Percentiles rank a stretch among this genome's conserved stretches.
phyloP scores from a whole-genome alignment of 805 yeast species.

The Zygosaccharomyces lentus region DNA sequence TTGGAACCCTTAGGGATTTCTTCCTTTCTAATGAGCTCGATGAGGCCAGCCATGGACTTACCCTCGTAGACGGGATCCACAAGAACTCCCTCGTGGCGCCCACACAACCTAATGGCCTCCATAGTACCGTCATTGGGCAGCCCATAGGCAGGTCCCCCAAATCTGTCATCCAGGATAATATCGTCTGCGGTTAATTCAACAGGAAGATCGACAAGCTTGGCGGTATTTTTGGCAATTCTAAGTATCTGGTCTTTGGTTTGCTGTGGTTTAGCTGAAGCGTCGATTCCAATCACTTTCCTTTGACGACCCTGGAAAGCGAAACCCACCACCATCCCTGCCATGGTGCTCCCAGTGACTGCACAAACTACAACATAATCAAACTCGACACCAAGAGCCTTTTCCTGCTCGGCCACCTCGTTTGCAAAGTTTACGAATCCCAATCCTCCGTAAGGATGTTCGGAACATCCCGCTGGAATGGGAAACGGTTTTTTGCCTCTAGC shows the following conservation, averaged over 20 bases:
- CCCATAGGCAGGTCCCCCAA: slow-evolving; percentile 36
- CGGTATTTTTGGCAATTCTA: slow-evolving; percentile 35
- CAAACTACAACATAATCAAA: slow-evolving; percentile 37
- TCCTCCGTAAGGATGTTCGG: slow-evolving; percentile 38
- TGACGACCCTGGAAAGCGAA: slow-evolving; percentile 37
- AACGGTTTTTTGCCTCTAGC: slow-evolving; percentile 35
- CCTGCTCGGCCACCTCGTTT: slow-evolving; percentile 35
- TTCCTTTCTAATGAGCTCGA: slow-evolving; percentile 26
- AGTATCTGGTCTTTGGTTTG: slow-evolving; percentile 35
- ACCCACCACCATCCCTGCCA: slow-evolving; percentile 36
- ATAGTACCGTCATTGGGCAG: slow-evolving; percentile 37
- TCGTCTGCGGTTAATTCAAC: slow-evolving; percentile 25
- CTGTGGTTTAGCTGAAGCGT: slow-evolving; percentile 37
- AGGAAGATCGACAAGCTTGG: slow-evolving; percentile 32
- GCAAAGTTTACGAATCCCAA: slow-evolving; percentile 38
- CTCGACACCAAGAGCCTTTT: slow-evolving; percentile 33
- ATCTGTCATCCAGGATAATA: slow-evolving; percentile 32
- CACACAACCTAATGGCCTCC: slow-evolving; percentile 37
- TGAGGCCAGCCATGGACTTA: slow-evolving; percentile 36
- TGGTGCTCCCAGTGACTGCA: slow-evolving; percentile 32
- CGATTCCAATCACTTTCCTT: slow-evolving; percentile 32
- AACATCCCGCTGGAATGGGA: slow-evolving; percentile 39
- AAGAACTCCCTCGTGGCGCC: slow-evolving; percentile 35
- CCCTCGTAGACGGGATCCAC: slow-evolving; percentile 39
- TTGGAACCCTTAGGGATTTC: slow-evolving; percentile 31